Evolutionary conservation across 1,139 yeast genomes (phyloP).

Genomic region (Spencermartinsiella ligniputridi): DNA sequence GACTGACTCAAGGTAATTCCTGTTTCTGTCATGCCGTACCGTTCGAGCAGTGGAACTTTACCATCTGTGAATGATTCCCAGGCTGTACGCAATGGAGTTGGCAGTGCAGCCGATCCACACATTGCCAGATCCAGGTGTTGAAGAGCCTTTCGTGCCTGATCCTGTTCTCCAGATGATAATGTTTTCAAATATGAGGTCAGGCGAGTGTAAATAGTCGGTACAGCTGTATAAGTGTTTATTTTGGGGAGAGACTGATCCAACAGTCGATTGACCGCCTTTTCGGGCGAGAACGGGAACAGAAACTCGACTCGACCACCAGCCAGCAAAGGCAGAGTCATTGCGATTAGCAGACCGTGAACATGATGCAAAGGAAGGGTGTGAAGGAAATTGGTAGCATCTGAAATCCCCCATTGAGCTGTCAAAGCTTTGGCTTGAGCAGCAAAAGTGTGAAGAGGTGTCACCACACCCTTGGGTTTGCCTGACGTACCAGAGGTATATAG

Average conservation of each 20-base stretch:
- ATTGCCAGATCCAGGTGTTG: constrained; percentile 28
- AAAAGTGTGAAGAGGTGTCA: constrained; percentile 33
- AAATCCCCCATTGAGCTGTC: constrained; percentile 33
- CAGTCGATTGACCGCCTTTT: constrained; percentile 26
- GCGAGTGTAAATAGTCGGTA: constrained; percentile 36
- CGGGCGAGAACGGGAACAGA: constrained; percentile 33
- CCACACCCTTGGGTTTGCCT: constrained; percentile 38
- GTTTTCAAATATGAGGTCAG: constrained; percentile 25
- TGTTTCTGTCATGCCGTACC: constrained; percentile 39
- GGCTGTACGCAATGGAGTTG: constrained; percentile 31
- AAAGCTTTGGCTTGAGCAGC: constrained; percentile 34
- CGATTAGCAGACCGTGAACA: constrained; percentile 37
- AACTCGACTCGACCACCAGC: constrained; percentile 37
- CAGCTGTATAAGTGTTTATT: constrained; percentile 36
- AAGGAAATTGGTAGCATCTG: constrained; percentile 27
- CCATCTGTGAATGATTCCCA: constrained; percentile 34
- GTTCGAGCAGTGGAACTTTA: constrained; percentile 32
- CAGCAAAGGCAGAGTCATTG: constrained; percentile 32
- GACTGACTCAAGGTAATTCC: constrained; percentile 38
- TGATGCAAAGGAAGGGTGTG: constrained; percentile 38
- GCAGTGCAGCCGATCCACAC: constrained; percentile 39
- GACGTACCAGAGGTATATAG: constrained; percentile 38
- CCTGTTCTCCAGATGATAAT: constrained; percentile 8
- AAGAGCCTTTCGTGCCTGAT: constrained; percentile 17
- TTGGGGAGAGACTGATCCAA: constrained; percentile 24